A percentile compares a stretch with the other conserved stretches of the same genome.
phyloP scores from a whole-genome alignment of 129 eudicot species.

The Artemisia tridentata region DNA sequence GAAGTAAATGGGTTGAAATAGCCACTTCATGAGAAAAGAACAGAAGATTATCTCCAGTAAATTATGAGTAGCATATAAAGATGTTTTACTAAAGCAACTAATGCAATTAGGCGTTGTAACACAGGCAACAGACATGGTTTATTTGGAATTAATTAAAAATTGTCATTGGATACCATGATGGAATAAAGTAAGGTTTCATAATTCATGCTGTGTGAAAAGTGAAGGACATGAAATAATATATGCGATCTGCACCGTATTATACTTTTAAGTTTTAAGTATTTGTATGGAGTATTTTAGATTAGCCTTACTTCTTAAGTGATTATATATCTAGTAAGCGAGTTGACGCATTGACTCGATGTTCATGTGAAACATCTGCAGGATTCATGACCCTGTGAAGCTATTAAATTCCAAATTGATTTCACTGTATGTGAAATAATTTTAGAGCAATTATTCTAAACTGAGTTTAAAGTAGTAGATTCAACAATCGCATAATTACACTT shows the following conservation, averaged over 20 bases:
- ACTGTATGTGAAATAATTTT: neutral
- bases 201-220: constrained; percentile 25
- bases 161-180: constrained; percentile 33
- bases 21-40: no score
- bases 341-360: neutral
- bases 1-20: neutral
- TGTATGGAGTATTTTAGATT: constrained; percentile 13
- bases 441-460: neutral
- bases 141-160: neutral
- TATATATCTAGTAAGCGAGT: constrained; percentile 1
- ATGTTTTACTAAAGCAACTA: constrained; percentile 13
- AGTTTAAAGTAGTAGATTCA: neutral
- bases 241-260: constrained; percentile 11
- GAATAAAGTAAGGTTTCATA: constrained; percentile 13
- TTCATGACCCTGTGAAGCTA: constrained; percentile 16
- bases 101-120: constrained; percentile 23
- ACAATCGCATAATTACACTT: constrained; percentile 11
- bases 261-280: constrained; percentile 24
- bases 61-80: constrained; percentile 13
- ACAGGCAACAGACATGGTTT: constrained; percentile 6
- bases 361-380: constrained; percentile 18
- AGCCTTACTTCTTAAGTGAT: constrained; percentile 22
- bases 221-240: constrained; percentile 24
- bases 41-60: neutral
- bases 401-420: neutral